Evolutionary conservation across 352 stramenopile genomes (phyloP).

Genomic region (Phytophthora fragariae): DNA sequence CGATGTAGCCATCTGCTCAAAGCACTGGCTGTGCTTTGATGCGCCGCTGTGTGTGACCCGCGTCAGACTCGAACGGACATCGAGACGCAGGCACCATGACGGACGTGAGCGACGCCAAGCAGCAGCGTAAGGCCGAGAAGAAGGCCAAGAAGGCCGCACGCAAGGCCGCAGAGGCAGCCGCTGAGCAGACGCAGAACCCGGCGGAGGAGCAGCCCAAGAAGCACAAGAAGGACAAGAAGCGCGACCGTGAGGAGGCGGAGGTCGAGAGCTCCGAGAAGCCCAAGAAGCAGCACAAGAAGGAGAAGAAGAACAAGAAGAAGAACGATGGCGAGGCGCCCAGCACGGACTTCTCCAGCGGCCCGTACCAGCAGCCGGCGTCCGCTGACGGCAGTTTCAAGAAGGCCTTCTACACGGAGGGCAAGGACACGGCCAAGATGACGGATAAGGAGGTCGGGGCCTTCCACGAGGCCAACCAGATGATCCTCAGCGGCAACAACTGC

Average conservation of each 20-base stretch:
- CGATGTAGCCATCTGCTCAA: conserved; percentile 25
- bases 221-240: conserved; percentile 45
- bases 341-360: conserved; percentile 72
- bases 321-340: conserved; percentile 22
- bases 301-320: conserved; percentile 53
- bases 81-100: conserved; percentile 33
- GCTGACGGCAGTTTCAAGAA: conserved; percentile 84
- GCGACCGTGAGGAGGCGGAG: conserved; percentile 42
- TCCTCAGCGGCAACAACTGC: conserved; percentile 84
- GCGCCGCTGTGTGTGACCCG: conserved; percentile 12
- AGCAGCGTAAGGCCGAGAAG: conserved; percentile 54
- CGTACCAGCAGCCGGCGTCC: conserved; percentile 75
- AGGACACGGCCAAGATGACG: conserved; percentile 74
- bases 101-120: conserved; percentile 48
- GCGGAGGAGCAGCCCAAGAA: conserved; percentile 18
- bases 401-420: conserved; percentile 85
- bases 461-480: conserved; percentile 89
- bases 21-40: conserved; percentile 43
- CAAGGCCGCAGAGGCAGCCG: conserved; percentile 36
- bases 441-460: conserved; percentile 86
- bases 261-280: conserved; percentile 49
- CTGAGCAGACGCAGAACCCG: conserved; percentile 4
- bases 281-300: conserved; percentile 52
- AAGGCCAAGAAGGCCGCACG: conserved; percentile 51
- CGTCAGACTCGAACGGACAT: conserved; percentile 32